Percentiles rank a stretch among this genome's conserved stretches.
Evolutionary conservation across 2,329 filamentous ascomycete genomes (phyloP).

Genomic region (Helicocarpus griseus): DNA sequence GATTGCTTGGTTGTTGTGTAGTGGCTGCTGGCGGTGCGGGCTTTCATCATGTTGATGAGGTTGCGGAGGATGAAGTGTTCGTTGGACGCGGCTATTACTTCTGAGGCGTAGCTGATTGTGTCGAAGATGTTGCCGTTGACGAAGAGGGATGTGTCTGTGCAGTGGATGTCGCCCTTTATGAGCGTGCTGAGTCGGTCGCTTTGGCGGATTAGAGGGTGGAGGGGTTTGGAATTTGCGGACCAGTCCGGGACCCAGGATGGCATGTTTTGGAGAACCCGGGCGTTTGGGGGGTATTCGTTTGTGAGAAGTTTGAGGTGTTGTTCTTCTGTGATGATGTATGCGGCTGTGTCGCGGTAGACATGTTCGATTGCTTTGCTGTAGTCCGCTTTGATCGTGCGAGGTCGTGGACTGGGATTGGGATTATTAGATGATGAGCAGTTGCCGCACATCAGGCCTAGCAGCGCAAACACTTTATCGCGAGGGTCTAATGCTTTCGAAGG

Average conservation of each 20-base stretch:
- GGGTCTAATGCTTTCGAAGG: slow-evolving; percentile 5
- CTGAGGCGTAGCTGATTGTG: slow-evolving; percentile 2
- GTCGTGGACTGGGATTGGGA: neutral
- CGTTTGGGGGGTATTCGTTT: slow-evolving; percentile 5
- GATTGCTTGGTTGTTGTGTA: neutral
- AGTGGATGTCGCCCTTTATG: slow-evolving; percentile 4
- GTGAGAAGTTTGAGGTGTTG: slow-evolving; percentile 3
- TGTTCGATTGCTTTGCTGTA: neutral
- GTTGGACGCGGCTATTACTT: slow-evolving; percentile 2
- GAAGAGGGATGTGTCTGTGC: slow-evolving; percentile 1
- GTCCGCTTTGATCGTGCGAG: neutral
- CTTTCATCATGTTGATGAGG: slow-evolving; percentile 4
- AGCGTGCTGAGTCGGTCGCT: slow-evolving; percentile 5
- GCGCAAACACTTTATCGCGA: slow-evolving; percentile 11
- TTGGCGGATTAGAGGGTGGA: slow-evolving; percentile 1
- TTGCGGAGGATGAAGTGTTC: slow-evolving; percentile 4
- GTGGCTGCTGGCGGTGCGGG: neutral
- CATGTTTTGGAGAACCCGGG: slow-evolving; percentile 1
- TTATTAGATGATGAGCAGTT: neutral
- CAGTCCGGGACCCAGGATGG: slow-evolving; percentile 10
- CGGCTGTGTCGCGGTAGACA: slow-evolving; percentile 3
- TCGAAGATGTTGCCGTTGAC: slow-evolving; percentile 7
- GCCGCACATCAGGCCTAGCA: slow-evolving; percentile 6
- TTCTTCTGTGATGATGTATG: slow-evolving; percentile 2
- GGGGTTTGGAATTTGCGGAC: slow-evolving; percentile 5